A percentile compares a stretch with the other conserved stretches of the same genome.
These are phyloP conservation scores for Chalciporus sp. DNA, from an alignment of 1,284 basidiomycete species.

Conservation along the genomic window DNA sequence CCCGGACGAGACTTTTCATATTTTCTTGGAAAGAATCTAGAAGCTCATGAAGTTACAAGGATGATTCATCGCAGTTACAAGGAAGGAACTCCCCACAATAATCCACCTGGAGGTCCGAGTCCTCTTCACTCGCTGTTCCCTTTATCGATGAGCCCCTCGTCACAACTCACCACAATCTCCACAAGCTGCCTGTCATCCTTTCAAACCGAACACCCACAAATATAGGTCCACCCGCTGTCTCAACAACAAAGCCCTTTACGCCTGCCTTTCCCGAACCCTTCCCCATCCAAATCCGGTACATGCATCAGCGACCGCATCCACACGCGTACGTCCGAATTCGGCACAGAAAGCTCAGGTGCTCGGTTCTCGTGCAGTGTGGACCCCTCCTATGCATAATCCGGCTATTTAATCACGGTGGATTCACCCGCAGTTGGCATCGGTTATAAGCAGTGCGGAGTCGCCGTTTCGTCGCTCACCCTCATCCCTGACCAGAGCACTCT, in stretches of 20 bases:
- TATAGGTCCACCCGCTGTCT: not conserved
- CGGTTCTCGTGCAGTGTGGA: conserved; percentile 2
- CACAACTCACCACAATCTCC: not conserved
- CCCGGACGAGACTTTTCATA: not conserved
- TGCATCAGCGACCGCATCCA: too few relatives aligned
- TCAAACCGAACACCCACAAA: not conserved
- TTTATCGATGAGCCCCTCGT: too few relatives aligned
- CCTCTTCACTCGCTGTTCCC: too few relatives aligned
- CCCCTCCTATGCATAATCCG: conserved; percentile 8
- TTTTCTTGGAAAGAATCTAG: not conserved
- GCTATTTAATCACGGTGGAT: conserved; percentile 10
- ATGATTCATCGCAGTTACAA: too few relatives aligned
- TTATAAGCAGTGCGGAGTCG: conserved; percentile 14
- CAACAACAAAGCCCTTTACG: not conserved
- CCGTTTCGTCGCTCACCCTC: not conserved
- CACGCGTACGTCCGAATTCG: conserved; percentile 15
- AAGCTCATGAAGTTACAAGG: too few relatives aligned
- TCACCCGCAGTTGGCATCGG: conserved; percentile 8
- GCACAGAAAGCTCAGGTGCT: conserved; percentile 11
- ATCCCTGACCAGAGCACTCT: not conserved
- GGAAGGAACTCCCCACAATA: too few relatives aligned
- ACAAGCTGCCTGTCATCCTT: not conserved
- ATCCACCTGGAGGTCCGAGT: too few relatives aligned
- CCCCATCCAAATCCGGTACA: conserved; percentile 6
- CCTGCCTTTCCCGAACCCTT: not conserved